Evolutionary conservation across 2,329 filamentous ascomycete genomes (phyloP).

Genomic region (Aspergillus viridinutans): DNA sequence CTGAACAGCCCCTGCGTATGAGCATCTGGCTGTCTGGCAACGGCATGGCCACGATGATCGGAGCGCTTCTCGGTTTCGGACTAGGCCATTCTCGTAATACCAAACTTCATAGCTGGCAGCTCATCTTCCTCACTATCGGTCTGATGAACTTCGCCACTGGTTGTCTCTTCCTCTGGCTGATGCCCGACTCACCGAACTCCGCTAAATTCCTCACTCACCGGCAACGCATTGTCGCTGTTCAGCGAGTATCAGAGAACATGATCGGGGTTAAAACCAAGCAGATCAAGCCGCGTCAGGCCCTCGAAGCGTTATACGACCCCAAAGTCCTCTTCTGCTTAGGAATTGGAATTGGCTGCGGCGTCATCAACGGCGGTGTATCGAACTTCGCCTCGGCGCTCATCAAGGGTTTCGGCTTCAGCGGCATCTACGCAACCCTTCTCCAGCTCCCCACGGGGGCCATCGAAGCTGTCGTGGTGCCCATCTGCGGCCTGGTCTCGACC

Average conservation of each 20-base stretch:
- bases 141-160: slow-evolving; percentile 44
- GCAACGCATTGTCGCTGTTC: slow-evolving; percentile 38
- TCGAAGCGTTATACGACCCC: slow-evolving; percentile 40
- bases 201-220: slow-evolving; percentile 38
- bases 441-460: slow-evolving; percentile 34
- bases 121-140: slow-evolving; percentile 43
- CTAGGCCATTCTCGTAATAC: slow-evolving; percentile 30
- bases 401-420: slow-evolving; percentile 39
- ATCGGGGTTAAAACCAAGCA: slow-evolving; percentile 39
- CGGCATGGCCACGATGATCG: slow-evolving; percentile 35
- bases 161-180: slow-evolving; percentile 27
- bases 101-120: slow-evolving; percentile 29
- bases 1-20: slow-evolving; percentile 35
- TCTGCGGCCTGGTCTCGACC: slow-evolving; percentile 42
- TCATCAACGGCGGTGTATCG: slow-evolving; percentile 48
- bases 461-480: slow-evolving; percentile 25
- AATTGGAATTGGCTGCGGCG: slow-evolving; percentile 43
- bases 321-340: slow-evolving; percentile 37
- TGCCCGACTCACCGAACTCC: slow-evolving; percentile 37
- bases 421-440: slow-evolving; percentile 28
- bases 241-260: slow-evolving; percentile 40
- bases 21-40: slow-evolving; percentile 36
- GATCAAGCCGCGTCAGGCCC: slow-evolving; percentile 32
- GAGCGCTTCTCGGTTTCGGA: slow-evolving; percentile 34
- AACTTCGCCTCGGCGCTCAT: slow-evolving; percentile 48